Base-by-base conservation (phyloP, 306 rosid genomes). In the Trichosanthes truncata region DNA sequence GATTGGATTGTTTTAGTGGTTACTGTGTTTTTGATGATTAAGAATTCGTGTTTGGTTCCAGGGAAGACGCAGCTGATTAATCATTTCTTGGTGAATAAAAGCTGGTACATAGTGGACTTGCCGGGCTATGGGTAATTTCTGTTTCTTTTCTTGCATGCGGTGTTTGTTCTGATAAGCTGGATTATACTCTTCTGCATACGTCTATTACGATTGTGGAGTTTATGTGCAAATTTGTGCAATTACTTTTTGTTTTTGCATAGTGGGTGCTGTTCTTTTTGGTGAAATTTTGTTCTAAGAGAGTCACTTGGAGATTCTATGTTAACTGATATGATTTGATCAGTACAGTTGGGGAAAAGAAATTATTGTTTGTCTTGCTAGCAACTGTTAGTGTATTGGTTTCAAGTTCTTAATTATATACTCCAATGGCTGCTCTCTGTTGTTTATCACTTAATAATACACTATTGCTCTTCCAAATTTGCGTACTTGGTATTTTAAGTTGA, bases 31-130 rank as follows among this genome's bases (percentile, higher is more conserved):
- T 72, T 61, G 35, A 35, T 57, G 78, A 21, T 79, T 53, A 3
- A 55, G 48, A 66, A 62, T 3, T 82, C 31, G 6, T 77, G 60
- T 41, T 74, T 69, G 56, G 7, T 80, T 81, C 76, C 78, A 94
- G 98, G 98, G 82, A 94, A 92, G 91, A 92, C 98, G 14, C 96
- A 90, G 88, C 94, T 94, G 66, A 92, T 94, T 36, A 92, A 94
- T 87, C 98, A 94, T 78, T 94, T 92, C 87, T 80, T 94, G 91
- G 97, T 94, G 51, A 92, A 94, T 84, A 94, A 89, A 84, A 89
- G 87, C 57, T 94, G 97, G 97, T 94, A 89, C 86, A 85, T 92
- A 25, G 98, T 94, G 57, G 98, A 94, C 87, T 90, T 94, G 85
- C 98, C 98, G 82, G 97, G 97, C 71, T 94, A 92, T 84, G 98